Evolutionary conservation across 2,329 filamentous ascomycete genomes (phyloP), one percentile per base, ranked within the genome.

Genomic region (Elsinoe necatrix): DNA sequence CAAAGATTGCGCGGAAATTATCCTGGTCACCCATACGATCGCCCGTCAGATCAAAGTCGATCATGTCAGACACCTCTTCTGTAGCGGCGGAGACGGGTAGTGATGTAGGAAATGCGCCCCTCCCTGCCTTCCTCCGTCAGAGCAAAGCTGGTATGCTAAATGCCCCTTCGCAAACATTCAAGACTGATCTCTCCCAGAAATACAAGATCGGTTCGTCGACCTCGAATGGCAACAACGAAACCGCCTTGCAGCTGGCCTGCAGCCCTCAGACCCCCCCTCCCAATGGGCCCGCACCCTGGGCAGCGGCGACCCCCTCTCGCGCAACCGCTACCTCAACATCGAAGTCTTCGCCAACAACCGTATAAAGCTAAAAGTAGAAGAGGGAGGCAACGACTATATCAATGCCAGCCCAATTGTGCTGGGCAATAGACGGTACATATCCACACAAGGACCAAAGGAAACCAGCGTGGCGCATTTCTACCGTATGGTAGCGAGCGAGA

Each of bases 401-500:
- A 78, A 78, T 60, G 76, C 76, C 21, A 74, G 71, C 23, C 75
- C 75, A 1, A 76, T 78, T 23, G 60, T 66, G 57, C 62, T 75
- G 65, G 65, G 71, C 63, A 65, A 72, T 58, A 67, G 74, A 62
- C 79, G 80, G 56, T 97, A 95, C 71, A 95, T 98, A 63, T 93
- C 91, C 54, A 96, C 95, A 69, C 89, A 95, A 73, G 78, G 80
- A 64, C 93, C 93, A 4, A 95, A 91, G 66, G 71, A 78, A 59
- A 80, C 82, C 23, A 88, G 87, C 14, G 78, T 86, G 56, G 82
- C 84, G 62, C 89, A 95, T 67, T 87, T 95, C 62, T 98, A 92
- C 88, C 88, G 93, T 67, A 98, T 98, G 93, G 77, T 96, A 34
- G 87, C 88, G 68, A 85, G 95, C 65, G 89, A 95, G 70, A 82